Evolutionary conservation across 2,329 filamentous ascomycete genomes (phyloP).

Genomic region (Fusarium coicis): DNA sequence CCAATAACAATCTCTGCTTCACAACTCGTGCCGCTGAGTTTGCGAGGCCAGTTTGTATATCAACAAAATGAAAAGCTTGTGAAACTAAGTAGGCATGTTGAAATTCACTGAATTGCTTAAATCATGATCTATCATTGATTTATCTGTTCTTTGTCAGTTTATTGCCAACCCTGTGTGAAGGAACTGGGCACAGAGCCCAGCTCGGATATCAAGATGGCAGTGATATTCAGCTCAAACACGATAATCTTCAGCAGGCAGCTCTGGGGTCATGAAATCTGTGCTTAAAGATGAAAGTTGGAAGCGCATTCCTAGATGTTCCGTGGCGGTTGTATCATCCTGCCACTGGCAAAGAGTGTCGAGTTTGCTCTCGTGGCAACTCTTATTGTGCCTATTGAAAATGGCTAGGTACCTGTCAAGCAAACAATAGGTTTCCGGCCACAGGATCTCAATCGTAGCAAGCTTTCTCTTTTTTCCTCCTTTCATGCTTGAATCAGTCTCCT

Average conservation of each 20-base stretch:
- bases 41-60: not conserved
- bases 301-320: not conserved
- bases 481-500: not conserved
- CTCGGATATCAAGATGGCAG: not conserved
- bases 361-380: constrained; percentile 1
- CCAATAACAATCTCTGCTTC: not conserved
- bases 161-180: not conserved
- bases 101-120: not conserved
- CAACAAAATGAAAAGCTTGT: not conserved
- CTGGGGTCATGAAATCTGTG: not conserved
- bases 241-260: not conserved
- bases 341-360: not conserved
- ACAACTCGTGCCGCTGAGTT: not conserved
- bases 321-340: not conserved
- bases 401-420: not conserved
- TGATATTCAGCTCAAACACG: not conserved
- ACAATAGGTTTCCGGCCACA: not conserved
- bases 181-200: not conserved
- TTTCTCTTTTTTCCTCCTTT: not conserved
- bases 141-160: not conserved
- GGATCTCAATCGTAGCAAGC: not conserved
- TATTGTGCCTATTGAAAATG: constrained; percentile 16
- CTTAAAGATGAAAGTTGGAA: no score
- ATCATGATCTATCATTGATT: not conserved
- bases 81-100: not conserved